A percentile compares a stretch with the other conserved stretches of the same genome.
Evolutionary conservation across 345 rosid genomes (phyloP).

Genomic region (Citrus maxima): DNA sequence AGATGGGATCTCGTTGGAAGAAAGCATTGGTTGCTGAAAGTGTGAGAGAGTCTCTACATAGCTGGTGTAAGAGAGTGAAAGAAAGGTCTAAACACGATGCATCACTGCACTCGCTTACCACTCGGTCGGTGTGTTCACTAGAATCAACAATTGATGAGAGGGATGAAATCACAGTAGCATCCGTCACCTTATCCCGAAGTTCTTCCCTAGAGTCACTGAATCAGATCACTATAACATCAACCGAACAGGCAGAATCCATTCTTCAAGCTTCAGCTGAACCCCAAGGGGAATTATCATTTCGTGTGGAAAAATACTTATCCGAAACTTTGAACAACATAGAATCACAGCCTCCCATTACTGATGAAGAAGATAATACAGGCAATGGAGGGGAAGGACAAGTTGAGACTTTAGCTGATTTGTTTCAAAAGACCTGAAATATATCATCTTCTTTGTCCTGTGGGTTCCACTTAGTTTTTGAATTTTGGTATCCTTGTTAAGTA

Average conservation of each 20-base stretch:
- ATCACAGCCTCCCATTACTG: conserved; percentile 28
- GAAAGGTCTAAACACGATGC: conserved; percentile 58
- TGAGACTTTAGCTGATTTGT: conserved; percentile 60
- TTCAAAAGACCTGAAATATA: conserved; percentile 38
- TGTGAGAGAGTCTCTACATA: conserved; percentile 88
- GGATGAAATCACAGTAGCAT: conserved; percentile 74
- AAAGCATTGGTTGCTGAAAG: conserved; percentile 82
- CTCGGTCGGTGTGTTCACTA: conserved; percentile 79
- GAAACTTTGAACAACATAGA: conserved; percentile 43
- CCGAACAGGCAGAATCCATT: conserved; percentile 49
- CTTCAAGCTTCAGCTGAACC: conserved; percentile 31
- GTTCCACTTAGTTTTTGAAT: neutral
- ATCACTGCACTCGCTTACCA: conserved; percentile 39
- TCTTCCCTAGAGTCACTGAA: conserved; percentile 69
- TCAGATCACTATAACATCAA: conserved; percentile 51
- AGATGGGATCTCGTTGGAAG: conserved; percentile 87
- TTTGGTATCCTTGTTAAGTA: neutral
- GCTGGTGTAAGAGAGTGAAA: conserved; percentile 90
- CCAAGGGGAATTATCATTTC: conserved; percentile 36
- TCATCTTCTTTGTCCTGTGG: neutral
- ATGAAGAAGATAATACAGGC: conserved; percentile 41
- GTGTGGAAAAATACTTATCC: conserved; percentile 59
- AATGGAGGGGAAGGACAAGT: conserved; percentile 30
- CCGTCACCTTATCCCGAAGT: conserved; percentile 65
- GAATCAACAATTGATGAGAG: conserved; percentile 69